These are phyloP conservation scores for Colletotrichum orchidophilum DNA, from an alignment of 2,329 filamentous ascomycete genomes.

Conservation along the genomic window DNA sequence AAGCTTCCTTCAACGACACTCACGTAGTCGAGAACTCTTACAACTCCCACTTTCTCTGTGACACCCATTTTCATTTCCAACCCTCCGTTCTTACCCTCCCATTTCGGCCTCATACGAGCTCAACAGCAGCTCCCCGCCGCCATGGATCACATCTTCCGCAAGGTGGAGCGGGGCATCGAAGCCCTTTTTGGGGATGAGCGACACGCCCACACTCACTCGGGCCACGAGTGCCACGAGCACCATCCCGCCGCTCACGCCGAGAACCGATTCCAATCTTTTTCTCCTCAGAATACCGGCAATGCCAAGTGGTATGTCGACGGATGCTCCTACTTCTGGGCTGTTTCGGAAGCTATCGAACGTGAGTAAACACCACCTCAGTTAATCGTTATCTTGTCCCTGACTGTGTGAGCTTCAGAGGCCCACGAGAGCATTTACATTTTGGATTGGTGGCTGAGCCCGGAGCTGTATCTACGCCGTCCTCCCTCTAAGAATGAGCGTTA, in stretches of 20 bases:
- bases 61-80: not conserved
- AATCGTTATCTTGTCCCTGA: constrained; percentile 13
- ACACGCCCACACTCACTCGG: constrained; percentile 56
- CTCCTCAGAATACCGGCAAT: constrained; percentile 75
- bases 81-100: not conserved
- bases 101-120: not conserved
- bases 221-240: constrained; percentile 50
- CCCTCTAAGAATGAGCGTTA: constrained; percentile 85
- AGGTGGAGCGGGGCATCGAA: constrained; percentile 54
- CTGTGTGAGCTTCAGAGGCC: constrained; percentile 60
- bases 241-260: constrained; percentile 53
- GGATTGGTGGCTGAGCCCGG: constrained; percentile 91
- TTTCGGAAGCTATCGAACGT: constrained; percentile 80
- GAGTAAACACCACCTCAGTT: constrained; percentile 35
- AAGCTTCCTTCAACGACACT: constrained; percentile 22
- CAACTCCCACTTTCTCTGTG: not conserved
- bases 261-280: constrained; percentile 75
- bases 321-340: constrained; percentile 86
- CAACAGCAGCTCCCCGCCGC: constrained; percentile 5
- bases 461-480: constrained; percentile 86
- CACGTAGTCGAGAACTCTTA: not conserved
- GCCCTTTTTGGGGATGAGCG: constrained; percentile 50
- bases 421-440: constrained; percentile 84
- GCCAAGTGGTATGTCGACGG: constrained; percentile 91
- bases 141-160: constrained; percentile 54